Evolutionary conservation across 2,329 filamentous ascomycete genomes (phyloP), one percentile per base, ranked within the genome.

Genomic region (Xylaria sp.): DNA sequence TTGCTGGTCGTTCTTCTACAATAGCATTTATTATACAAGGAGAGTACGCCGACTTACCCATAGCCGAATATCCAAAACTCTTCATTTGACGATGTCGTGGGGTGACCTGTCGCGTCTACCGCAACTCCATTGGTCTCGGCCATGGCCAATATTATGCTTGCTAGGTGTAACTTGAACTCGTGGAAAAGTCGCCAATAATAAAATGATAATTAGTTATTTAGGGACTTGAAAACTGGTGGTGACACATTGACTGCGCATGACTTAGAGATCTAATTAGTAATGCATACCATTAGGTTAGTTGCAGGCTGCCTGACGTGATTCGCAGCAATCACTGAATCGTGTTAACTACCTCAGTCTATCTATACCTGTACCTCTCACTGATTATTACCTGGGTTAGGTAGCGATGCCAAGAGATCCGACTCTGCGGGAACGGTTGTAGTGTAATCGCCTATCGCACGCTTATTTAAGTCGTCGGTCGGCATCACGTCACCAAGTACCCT

Each of bases 11-110:
- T 54, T 28, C 23, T 25, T 28, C 23, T 20, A 56, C 34, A 57
- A 20, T 20, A n/a, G 31, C 20, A 23, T 62, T 50, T 18, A 74
- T 69, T 68, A 58, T 3, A 65, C 44, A n/a, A 23, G 7, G 18
- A 65, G n/a, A 34, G 31, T 25, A 31, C 9, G n/a, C 28, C 18
- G n/a, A 83, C 86, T 73, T 84, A 97, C 95, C 95, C 96, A 78
- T 98, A 99, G 71, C 96, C 96, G 81, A 97, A 98, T 55, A 99
- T 85, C 96, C 96, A 99, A 76, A 98, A 94, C 78, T 97, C 93
- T 44, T 72, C 67, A 20, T 88, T 84, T 72, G 79, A 66, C 8
- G 68, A 58, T 54, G 78, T 76, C 63, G 71, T 67, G 20, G 79
- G 66, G 28, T 58, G 63, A 15, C 59, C 60, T 13, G 52, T 25